These are phyloP conservation scores for Trichoderma sp. DNA, from an alignment of 2,329 filamentous ascomycete genomes.

Conservation along the genomic window DNA sequence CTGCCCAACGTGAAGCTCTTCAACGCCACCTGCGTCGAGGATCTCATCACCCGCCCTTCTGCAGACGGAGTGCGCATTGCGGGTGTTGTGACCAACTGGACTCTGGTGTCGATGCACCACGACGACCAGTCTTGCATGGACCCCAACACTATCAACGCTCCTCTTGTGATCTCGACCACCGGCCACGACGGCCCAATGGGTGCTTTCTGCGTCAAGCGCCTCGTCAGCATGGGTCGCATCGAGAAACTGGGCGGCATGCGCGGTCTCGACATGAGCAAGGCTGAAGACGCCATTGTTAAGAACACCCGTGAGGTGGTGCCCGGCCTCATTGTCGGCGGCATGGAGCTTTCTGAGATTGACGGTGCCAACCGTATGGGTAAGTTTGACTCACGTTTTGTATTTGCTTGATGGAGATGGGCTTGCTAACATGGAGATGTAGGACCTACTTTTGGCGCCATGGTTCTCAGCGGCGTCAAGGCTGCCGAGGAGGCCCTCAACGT, in stretches of 20 bases:
- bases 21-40: conserved; percentile 91
- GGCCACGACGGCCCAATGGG: conserved; percentile 91
- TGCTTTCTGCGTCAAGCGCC: conserved; percentile 86
- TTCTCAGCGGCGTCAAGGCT: conserved; percentile 82
- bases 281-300: conserved; percentile 93
- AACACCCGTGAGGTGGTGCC: conserved; percentile 84
- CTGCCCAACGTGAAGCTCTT: conserved; percentile 95
- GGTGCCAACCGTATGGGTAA: conserved; percentile 86
- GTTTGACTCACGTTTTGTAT: conserved; percentile 20
- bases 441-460: conserved; percentile 89
- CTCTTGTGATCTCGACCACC: conserved; percentile 83
- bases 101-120: conserved; percentile 82
- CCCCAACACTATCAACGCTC: conserved; percentile 94
- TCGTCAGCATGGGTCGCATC: conserved; percentile 83
- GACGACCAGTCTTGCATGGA: conserved; percentile 96
- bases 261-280: conserved; percentile 86
- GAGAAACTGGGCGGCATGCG: conserved; percentile 89
- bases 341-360: conserved; percentile 90
- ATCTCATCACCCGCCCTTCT: conserved; percentile 78
- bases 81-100: conserved; percentile 96
- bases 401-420: background rate
- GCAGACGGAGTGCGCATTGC: conserved; percentile 67
- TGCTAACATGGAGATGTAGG: conserved; percentile 36
- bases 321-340: conserved; percentile 88
- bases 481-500: conserved; percentile 81